Conservation (phyloP, 140 eudicot genomes). For the Cichorium intybus region DNA sequence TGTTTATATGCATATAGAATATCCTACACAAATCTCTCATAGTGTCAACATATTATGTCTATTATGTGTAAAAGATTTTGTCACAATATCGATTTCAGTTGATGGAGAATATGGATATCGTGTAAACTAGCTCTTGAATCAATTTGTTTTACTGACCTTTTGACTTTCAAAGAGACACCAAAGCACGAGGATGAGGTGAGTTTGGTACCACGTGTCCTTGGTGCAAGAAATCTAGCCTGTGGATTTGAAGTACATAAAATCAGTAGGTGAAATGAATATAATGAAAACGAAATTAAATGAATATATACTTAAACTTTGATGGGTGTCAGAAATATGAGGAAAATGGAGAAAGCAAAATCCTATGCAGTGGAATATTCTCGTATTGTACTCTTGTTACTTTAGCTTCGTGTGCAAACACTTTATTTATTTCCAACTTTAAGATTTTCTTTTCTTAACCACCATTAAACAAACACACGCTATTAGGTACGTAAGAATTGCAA, state of each 20-base stretch:
- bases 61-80: background rate
- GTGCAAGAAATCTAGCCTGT: background rate
- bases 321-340: background rate
- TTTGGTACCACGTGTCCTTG: background rate
- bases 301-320: background rate
- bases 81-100: background rate
- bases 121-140: slow-evolving; percentile 7
- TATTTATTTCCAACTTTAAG: background rate
- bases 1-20: slow-evolving; percentile 25
- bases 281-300: background rate
- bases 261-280: background rate
- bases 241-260: background rate
- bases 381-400: too few species aligned
- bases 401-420: background rate
- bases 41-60: slow-evolving; percentile 10
- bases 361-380: too few species aligned
- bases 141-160: slow-evolving; percentile 28
- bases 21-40: slow-evolving; percentile 18
- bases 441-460: too few species aligned
- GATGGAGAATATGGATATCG: background rate
- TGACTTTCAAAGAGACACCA: slow-evolving; percentile 27
- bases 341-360: background rate
- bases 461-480: fast-evolving
- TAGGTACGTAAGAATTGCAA: too few species aligned
- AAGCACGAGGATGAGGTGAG: slow-evolving; percentile 1